Percentiles rank a stretch among this genome's conserved stretches.
These are phyloP conservation scores for Xylariaceae sp. DNA, from an alignment of 2,329 filamentous ascomycete genomes.

Conservation along the genomic window DNA sequence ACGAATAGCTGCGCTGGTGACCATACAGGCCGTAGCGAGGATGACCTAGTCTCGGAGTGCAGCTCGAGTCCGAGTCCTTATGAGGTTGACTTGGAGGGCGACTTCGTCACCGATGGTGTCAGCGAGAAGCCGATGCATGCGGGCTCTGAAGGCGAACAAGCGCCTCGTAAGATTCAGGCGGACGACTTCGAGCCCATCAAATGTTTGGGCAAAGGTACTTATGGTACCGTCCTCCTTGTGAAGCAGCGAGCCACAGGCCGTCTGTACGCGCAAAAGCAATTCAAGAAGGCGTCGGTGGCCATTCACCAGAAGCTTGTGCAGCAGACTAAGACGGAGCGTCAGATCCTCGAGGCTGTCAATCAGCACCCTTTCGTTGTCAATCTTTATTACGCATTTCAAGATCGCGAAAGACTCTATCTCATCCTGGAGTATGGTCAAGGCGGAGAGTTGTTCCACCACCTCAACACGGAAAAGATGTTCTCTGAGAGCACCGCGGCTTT, in stretches of 20 bases:
- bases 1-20: slow-evolving; percentile 42
- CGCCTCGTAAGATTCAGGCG: slow-evolving; percentile 76
- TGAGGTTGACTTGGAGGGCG: slow-evolving; percentile 75
- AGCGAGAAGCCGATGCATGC: slow-evolving; percentile 36
- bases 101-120: slow-evolving; percentile 70
- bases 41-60: slow-evolving; percentile 65
- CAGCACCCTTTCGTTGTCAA: slow-evolving; percentile 97
- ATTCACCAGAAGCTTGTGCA: slow-evolving; percentile 95
- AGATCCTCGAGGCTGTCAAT: slow-evolving; percentile 92
- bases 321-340: slow-evolving; percentile 94
- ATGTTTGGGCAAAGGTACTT: slow-evolving; percentile 93
- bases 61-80: slow-evolving; percentile 69
- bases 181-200: slow-evolving; percentile 85
- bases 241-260: slow-evolving; percentile 83
- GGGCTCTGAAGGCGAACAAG: slow-evolving; percentile 48
- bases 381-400: slow-evolving; percentile 96
- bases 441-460: slow-evolving; percentile 92
- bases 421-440: slow-evolving; percentile 97
- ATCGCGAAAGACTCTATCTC: slow-evolving; percentile 93
- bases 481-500: slow-evolving; percentile 83
- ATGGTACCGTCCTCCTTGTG: slow-evolving; percentile 89
- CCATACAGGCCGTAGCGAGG: slow-evolving; percentile 52
- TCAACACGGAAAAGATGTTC: slow-evolving; percentile 93
- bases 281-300: slow-evolving; percentile 91
- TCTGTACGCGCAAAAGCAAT: slow-evolving; percentile 95